Percentiles rank a stretch among this genome's conserved stretches.
Conservation (phyloP, 2,329 filamentous ascomycete genomes). For the Colletotrichum sp. region DNA sequence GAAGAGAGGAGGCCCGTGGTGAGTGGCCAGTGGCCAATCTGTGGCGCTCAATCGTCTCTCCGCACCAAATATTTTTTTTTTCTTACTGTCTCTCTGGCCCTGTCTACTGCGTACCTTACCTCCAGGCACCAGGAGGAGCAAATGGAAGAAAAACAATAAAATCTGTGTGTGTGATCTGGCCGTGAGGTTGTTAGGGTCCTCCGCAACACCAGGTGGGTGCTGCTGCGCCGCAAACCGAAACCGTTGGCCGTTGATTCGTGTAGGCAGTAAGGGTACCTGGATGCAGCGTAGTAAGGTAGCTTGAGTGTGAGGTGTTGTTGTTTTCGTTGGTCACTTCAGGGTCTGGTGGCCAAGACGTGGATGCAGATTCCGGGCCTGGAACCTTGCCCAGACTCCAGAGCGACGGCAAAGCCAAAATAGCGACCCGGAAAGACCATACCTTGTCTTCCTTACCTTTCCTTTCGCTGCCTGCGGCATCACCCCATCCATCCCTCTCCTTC, state of each 20-base stretch:
- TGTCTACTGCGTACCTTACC: background rate
- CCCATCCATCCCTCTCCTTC: background rate
- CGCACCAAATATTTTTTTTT: background rate
- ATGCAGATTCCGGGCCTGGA: background rate
- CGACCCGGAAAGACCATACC: background rate
- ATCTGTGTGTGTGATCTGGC: background rate
- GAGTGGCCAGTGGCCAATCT: background rate
- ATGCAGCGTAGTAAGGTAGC: background rate
- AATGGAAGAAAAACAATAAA: background rate
- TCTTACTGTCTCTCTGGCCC: background rate
- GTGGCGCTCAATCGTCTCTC: background rate
- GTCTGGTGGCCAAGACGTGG: background rate
- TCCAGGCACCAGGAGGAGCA: background rate
- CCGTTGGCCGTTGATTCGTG: background rate
- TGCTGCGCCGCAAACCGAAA: background rate
- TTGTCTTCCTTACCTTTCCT: background rate
- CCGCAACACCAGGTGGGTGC: background rate
- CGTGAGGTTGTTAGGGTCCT: background rate
- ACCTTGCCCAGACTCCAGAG: background rate
- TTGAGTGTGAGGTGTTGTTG: background rate
- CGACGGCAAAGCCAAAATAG: background rate
- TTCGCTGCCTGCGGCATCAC: slow-evolving; percentile 2
- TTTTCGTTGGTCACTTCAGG: background rate
- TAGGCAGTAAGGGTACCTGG: background rate
- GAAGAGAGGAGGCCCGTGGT: background rate